Base-by-base conservation (phyloP, 1,139 yeast species). In the Diutina catenulata region DNA sequence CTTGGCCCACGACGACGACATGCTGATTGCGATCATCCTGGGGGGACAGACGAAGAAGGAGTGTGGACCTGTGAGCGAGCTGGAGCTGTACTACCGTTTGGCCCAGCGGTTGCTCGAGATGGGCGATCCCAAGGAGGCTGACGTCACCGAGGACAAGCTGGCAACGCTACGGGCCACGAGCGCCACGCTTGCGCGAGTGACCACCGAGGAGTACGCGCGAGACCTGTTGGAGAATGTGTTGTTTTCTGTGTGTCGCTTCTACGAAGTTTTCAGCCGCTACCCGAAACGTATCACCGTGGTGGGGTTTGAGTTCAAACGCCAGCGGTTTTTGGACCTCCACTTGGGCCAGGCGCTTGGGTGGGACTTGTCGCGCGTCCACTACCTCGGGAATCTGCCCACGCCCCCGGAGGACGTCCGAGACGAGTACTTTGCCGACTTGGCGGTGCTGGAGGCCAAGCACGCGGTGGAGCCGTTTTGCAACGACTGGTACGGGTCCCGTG, bases 161-260 rank as follows among this genome's bases (percentile, higher is more conserved):
- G n/a, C n/a, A n/a, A n/a, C n/a, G n/a, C n/a, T n/a, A n/a, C n/a
- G n/a, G n/a, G n/a, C n/a, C n/a, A n/a, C n/a, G n/a, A n/a, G n/a
- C n/a, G n/a, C n/a, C n/a, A n/a, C n/a, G n/a, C 39, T 47, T 3
- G 43, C 50, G 10, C 51, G 71, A 24, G 51, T 71, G 3, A 42
- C 59, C 4, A 51, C 70, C 2, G 95, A 84, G 50, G 86, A 79
- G 46, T 80, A 59, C 53, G 88, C 95, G 0, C 59, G 86, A 35
- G 94, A 84, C 53, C 82, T 94, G 2, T 80, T 79, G 52, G 94
- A 84, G 51, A 84, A 84, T 52, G 70, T 83, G 6, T 45, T 81
- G 2, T 82, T 74, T 51, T 74, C 80, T 47, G 47, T 83, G 2
- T 66, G 74, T 37, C 59, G 80, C 37, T 83, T 68, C 51, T 57